These are phyloP conservation scores for Candida saitoana DNA, from an alignment of 805 yeast species.

Conservation along the genomic window DNA sequence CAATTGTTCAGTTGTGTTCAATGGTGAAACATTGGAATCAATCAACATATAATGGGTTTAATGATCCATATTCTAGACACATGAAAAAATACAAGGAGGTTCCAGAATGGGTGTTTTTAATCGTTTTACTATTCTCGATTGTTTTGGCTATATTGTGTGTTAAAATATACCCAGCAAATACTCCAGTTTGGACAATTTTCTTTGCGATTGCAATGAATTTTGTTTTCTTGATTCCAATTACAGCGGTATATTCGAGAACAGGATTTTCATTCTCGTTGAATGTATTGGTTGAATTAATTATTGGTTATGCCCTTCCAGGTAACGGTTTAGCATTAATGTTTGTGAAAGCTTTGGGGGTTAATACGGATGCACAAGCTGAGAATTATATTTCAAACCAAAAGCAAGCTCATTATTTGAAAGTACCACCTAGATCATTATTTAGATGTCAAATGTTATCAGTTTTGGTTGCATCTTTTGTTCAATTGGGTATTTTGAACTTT, in stretches of 20 bases:
- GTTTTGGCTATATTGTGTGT: conserved; percentile 31
- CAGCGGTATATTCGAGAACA: conserved; percentile 25
- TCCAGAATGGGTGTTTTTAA: conserved; percentile 28
- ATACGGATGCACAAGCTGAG: conserved; percentile 55
- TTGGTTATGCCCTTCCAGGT: conserved; percentile 37
- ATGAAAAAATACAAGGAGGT: conserved; percentile 32
- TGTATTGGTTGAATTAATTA: conserved; percentile 33
- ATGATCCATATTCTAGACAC: conserved; percentile 30
- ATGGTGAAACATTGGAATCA: conserved; percentile 34
- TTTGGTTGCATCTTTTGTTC: conserved; percentile 20
- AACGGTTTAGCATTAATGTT: conserved; percentile 37
- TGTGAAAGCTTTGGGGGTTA: conserved; percentile 57
- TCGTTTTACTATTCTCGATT: conserved; percentile 23
- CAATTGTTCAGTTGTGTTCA: conserved; percentile 9
- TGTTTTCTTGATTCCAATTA: conserved; percentile 29
- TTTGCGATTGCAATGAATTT: conserved; percentile 31
- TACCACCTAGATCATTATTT: conserved; percentile 58
- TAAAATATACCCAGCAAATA: conserved; percentile 26
- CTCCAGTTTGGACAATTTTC: conserved; percentile 36
- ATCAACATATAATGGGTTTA: conserved; percentile 28
- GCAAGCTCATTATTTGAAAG: conserved; percentile 57
- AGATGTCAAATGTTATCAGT: conserved; percentile 28
- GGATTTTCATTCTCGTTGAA: conserved; percentile 32
- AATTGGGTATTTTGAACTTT: conserved; percentile 26
- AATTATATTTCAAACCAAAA: conserved; percentile 54